phyloP scores from a whole-genome alignment of 2,329 filamentous ascomycete genomes.

The Ceratocystis albifundus region DNA sequence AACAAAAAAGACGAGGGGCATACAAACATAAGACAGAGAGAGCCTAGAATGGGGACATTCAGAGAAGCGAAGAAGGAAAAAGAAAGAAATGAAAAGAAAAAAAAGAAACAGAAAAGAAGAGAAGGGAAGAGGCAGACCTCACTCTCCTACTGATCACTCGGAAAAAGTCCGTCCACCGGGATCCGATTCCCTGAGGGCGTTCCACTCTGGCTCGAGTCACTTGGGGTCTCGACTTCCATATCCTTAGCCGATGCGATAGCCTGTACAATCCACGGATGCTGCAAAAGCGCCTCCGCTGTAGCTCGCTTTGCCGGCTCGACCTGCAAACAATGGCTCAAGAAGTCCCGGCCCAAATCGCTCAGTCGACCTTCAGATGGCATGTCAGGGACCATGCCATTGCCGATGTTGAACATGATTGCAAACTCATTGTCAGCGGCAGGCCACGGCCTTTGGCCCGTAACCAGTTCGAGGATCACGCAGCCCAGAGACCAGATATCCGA shows the following conservation, averaged over 20 bases:
- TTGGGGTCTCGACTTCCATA: conserved; percentile 52
- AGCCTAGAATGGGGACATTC: not conserved
- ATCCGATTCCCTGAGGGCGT: conserved; percentile 14
- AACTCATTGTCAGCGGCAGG: conserved; percentile 95
- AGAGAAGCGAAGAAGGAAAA: not conserved
- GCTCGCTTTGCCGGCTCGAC: conserved; percentile 68
- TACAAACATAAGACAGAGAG: not conserved
- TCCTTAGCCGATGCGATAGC: conserved; percentile 47
- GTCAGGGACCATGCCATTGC: conserved; percentile 85
- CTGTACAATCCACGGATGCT: conserved; percentile 79
- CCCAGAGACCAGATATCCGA: conserved; percentile 95
- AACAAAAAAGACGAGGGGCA: not conserved
- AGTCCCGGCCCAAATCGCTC: conserved; percentile 73
- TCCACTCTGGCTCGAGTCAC: conserved; percentile 37
- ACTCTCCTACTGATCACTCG: not conserved
- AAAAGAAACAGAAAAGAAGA: not conserved
- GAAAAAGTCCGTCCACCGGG: conserved; percentile 12
- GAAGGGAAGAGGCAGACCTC: not conserved
- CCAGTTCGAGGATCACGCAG: conserved; percentile 96
- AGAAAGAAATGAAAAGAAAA: not conserved
- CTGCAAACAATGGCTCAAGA: conserved; percentile 75
- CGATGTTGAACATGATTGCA: conserved; percentile 99
- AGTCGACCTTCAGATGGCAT: conserved; percentile 74
- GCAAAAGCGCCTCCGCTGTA: conserved; percentile 75
- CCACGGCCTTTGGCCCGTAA: conserved; percentile 87